These are phyloP conservation scores for Skeletonema grethae DNA, from an alignment of 108 stramenopile genomes.

Conservation along the genomic window DNA sequence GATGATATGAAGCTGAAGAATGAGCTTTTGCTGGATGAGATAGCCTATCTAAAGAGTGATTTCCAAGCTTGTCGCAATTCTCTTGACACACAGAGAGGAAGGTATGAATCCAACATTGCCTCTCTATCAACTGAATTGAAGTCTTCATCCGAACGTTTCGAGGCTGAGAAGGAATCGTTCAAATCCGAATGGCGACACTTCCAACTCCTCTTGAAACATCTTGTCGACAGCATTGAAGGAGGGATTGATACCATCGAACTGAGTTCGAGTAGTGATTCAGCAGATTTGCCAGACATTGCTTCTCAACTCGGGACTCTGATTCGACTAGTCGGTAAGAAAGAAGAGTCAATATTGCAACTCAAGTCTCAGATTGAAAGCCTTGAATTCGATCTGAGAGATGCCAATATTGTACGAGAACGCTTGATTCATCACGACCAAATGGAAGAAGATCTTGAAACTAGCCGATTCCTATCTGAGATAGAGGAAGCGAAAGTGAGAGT, in stretches of 20 bases:
- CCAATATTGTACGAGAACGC: neutral
- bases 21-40: neutral
- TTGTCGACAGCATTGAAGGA: constrained; percentile 7
- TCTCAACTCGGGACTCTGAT: constrained; percentile 11
- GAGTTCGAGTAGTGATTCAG: neutral
- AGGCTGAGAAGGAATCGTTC: constrained; percentile 1
- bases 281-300: constrained; percentile 18
- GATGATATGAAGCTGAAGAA: neutral
- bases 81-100: neutral
- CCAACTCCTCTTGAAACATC: neutral
- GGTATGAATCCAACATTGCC: neutral
- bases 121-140: constrained; percentile 9
- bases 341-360: constrained; percentile 12
- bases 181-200: constrained; percentile 19
- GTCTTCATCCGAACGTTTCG: constrained; percentile 3
- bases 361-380: constrained; percentile 1
- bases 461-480: constrained; percentile 20
- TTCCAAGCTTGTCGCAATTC: neutral
- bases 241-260: neutral
- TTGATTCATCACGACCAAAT: neutral
- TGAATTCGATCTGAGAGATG: neutral
- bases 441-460: neutral
- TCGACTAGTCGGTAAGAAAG: constrained; percentile 13
- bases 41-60: neutral
- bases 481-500: constrained; percentile 17